Evolutionary conservation across 148 eudicot species (phyloP), one percentile per base, ranked within the genome.

Genomic region (Camellia granthamiana): DNA sequence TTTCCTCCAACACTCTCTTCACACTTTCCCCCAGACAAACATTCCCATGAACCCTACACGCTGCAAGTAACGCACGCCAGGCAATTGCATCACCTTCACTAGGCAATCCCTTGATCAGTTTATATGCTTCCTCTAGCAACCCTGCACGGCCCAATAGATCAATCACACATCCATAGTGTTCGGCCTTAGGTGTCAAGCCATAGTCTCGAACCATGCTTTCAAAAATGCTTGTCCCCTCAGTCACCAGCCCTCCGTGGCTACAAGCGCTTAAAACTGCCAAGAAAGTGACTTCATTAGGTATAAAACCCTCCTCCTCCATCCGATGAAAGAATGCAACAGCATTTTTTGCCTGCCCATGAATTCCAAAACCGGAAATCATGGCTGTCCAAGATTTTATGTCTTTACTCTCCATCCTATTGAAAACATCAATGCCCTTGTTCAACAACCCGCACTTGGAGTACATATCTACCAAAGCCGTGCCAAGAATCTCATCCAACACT

Each of bases 91-190:
- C 89, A 4, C 77, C 73, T 82, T 81, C 72, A 46, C 74, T 38
- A 3, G 83, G 83, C 89, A 81, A 76, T 18, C 85, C 75, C 64
- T 76, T 77, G n/a, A 86, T 81, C 16, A 86, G 75, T 60, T 59
- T 72, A 74, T 83, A 67, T 2, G 86, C 89, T 72, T 81, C 84
- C 69, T 82, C 77, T 60, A 87, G 74, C 80, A 87, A 78, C 41
- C 89, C 89, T 7, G 85, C 87, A 8, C 89, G 87, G 19, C 89
- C 87, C 82, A 87, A 70, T 56, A 87, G 87, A 85, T 87, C 89
- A 41, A 87, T 80, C 19, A 87, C 19, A 64, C 87, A 87, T 46
- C 89, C 89, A 18, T 87, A 87, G 78, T 87, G 89, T 70, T 78
- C 85, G 64, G 79, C 74, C 21, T 67, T 72, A 3, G 89, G 89